Conservation (phyloP, 768 basidiomycete genomes). For the Lentinula guzmanii region DNA sequence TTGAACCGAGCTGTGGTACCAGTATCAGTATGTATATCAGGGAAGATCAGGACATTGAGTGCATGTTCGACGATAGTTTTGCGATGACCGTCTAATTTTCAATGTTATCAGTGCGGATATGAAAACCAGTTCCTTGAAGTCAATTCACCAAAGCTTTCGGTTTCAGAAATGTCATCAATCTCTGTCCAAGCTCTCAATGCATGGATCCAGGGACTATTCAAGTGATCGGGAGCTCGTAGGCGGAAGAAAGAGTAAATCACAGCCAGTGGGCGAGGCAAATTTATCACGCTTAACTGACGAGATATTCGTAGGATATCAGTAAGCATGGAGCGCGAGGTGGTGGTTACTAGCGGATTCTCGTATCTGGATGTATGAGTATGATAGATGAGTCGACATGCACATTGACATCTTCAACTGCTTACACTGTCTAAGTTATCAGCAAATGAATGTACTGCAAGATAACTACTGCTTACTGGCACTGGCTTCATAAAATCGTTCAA, state of each 20-base stretch:
- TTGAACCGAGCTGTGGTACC: constrained; percentile 22
- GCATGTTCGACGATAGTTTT: constrained; percentile 77
- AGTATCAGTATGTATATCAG: constrained; percentile 56
- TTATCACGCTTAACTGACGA: constrained; percentile 50
- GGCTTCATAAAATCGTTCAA: constrained; percentile 64
- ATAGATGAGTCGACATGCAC: constrained; percentile 9
- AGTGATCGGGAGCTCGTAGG: constrained; percentile 26
- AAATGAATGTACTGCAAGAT: constrained; percentile 9
- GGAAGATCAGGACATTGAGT: constrained; percentile 69
- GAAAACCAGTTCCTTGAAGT: constrained; percentile 2
- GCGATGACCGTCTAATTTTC: constrained; percentile 56
- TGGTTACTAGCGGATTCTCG: constrained; percentile 75
- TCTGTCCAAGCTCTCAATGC: constrained; percentile 70
- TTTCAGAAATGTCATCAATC: constrained; percentile 69
- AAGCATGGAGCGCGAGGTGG: constrained; percentile 67
- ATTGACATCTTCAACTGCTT: constrained; percentile 17
- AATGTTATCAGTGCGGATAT: neutral
- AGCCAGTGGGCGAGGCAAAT: constrained; percentile 64
- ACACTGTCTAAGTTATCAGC: constrained; percentile 26
- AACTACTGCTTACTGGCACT: constrained; percentile 50
- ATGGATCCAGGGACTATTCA: constrained; percentile 47
- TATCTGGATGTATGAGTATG: constrained; percentile 39
- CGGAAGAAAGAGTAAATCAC: constrained; percentile 54
- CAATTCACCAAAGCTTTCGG: constrained; percentile 70
- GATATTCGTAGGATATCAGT: constrained; percentile 64